Conservation (phyloP, 2,329 filamentous ascomycete species). For the Alternaria gaisen region DNA sequence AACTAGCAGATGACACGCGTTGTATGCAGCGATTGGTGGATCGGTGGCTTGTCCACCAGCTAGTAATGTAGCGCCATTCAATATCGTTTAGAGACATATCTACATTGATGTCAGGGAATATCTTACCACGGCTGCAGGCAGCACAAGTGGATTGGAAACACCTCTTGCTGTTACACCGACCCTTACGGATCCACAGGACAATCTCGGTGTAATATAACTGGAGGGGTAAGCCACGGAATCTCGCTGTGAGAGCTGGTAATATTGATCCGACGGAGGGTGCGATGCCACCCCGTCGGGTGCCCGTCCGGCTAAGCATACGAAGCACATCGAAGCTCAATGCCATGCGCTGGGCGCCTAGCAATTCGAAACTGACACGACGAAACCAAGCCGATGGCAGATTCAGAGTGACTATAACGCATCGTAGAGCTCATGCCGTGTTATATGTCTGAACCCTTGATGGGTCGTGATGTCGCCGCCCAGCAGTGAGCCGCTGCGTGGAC, state of each 20-base stretch:
- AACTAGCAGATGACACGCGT: not conserved
- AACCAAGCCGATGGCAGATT: not conserved
- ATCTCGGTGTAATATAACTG: conserved; percentile 15
- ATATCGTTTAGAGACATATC: not conserved
- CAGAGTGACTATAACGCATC: no score
- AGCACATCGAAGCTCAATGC: conserved; percentile 26
- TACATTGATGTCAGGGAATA: not conserved
- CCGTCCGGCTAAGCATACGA: conserved; percentile 27
- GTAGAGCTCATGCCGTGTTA: no score
- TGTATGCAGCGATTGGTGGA: not conserved
- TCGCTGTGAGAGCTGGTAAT: not conserved
- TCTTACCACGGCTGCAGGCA: not conserved
- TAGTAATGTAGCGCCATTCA: not conserved
- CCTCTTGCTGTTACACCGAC: not conserved
- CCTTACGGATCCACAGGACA: not conserved
- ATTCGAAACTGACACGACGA: conserved; percentile 3
- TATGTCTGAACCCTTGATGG: not conserved
- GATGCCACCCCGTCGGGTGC: conserved; percentile 17
- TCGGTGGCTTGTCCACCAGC: not conserved
- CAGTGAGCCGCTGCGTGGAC: not conserved
- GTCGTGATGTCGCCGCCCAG: not conserved
- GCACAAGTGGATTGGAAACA: conserved; percentile 1
- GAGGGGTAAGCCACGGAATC: not conserved
- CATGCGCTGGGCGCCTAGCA: not conserved
- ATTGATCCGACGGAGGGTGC: conserved; percentile 2